These are phyloP conservation scores for Salvia hispanica DNA, from an alignment of 257 asterid species.

Conservation along the genomic window DNA sequence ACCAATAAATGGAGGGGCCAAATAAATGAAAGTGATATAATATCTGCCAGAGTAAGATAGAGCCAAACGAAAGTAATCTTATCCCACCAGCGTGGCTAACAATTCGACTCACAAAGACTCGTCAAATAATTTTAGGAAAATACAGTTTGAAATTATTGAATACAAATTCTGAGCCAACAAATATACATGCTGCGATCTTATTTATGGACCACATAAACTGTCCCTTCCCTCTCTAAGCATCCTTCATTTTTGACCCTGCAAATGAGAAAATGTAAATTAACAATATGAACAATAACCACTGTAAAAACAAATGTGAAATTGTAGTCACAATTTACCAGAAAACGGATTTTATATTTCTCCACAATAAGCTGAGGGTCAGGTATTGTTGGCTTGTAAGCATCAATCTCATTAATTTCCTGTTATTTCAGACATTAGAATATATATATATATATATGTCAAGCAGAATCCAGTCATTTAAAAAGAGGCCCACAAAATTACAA, in stretches of 20 bases:
- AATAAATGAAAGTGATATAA: too few relatives aligned
- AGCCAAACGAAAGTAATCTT: too few relatives aligned
- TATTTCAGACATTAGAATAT: neutral
- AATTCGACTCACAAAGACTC: too few relatives aligned
- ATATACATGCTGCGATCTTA: neutral
- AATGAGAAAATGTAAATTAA: neutral
- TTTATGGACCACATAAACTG: neutral
- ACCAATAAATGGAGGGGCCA: too few relatives aligned
- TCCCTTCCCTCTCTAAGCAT: neutral
- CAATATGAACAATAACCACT: neutral
- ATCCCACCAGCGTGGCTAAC: too few relatives aligned
- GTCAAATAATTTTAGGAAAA: too few relatives aligned
- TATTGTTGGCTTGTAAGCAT: slow-evolving; percentile 52
- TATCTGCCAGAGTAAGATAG: too few relatives aligned
- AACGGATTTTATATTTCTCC: slow-evolving; percentile 19
- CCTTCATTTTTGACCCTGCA: slow-evolving; percentile 35
- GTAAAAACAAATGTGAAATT: neutral
- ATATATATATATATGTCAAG: neutral
- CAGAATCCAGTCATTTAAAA: neutral
- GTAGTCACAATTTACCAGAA: slow-evolving; percentile 30
- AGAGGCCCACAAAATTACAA: too few relatives aligned
- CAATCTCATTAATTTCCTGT: slow-evolving; percentile 55
- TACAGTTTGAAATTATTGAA: too few relatives aligned
- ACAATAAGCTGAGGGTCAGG: slow-evolving; percentile 35
- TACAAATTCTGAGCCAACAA: too few relatives aligned